A percentile compares a stretch with the other conserved stretches of the same genome.
Evolutionary conservation across 805 yeast genomes (phyloP).

Genomic region (Metschnikowia kunwiensis): DNA sequence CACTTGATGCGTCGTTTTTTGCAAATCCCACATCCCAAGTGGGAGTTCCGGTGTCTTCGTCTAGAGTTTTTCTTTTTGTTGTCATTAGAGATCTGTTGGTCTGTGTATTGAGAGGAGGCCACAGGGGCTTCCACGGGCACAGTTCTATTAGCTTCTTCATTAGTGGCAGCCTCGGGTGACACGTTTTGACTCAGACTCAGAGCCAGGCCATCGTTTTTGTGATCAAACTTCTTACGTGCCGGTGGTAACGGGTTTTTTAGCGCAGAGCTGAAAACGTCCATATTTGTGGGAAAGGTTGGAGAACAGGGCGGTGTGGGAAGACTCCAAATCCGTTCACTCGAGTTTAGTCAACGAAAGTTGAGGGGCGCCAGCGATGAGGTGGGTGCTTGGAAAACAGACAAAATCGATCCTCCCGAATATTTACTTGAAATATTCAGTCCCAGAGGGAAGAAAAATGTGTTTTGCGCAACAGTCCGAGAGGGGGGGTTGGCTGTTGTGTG

Average conservation of each 20-base stretch:
- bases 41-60: conserved; percentile 65
- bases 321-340: no score
- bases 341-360: no score
- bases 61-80: conserved; percentile 43
- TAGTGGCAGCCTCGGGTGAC: neutral
- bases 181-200: neutral
- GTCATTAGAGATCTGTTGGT: conserved; percentile 6
- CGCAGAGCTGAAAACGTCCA: conserved; percentile 29
- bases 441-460: conserved; percentile 3
- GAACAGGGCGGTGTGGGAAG: neutral
- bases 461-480: conserved; percentile 4
- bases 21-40: conserved; percentile 71
- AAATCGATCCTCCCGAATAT: no score
- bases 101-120: neutral
- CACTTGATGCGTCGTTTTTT: conserved; percentile 62
- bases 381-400: no score
- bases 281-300: neutral
- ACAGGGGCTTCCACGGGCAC: neutral
- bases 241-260: conserved; percentile 39
- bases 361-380: no score
- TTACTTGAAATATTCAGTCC: no score
- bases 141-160: neutral
- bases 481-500: conserved; percentile 8
- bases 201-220: neutral
- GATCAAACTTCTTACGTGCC: conserved; percentile 19